Base-by-base conservation (phyloP, 1,284 basidiomycete species). In the Cryptococcus amylolentus region DNA sequence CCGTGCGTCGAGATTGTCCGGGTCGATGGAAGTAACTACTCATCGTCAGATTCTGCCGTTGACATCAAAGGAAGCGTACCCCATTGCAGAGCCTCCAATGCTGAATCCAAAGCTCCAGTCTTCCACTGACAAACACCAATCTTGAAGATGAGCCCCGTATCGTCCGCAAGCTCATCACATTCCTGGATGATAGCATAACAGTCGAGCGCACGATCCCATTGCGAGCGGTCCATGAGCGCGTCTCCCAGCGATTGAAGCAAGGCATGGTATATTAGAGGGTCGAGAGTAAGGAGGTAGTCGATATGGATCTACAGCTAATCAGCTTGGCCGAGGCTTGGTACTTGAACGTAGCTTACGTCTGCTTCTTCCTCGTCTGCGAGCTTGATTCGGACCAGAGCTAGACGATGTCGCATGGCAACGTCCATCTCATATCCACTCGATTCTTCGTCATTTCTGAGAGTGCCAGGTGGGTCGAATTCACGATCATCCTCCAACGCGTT, bases 161-260 rank as follows among this genome's bases (percentile, higher is more conserved):
- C 64, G 54, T 71, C 64, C 4, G 55, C 51, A 12, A 71, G 55
- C 54, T 81, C 83, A n/a, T 84, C 82, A 67, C 87, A 84, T 8
- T 83, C 83, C 20, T 88, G 86, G 27, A 93, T 81, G 7, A 83
- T 77, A 61, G 88, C 87, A 67, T 90, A 92, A 48, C 89, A 86
- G 1, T 84, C 83, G n/a, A 85, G 80, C 0, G 91, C 91, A 47
- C 88, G 84, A 0, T 82, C 82, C 73, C 85, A 90, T 77, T 88
- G 77, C 60, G 85, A 84, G 9, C 82, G 78, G 49, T 90, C 87
- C 69, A 88, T 88, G 69, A 88, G 88, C 0, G 88, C 88, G 60
- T 92, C 88, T 0, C 88, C 91, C 23, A 94, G 86, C 68, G 94
- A 90, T 1, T 80, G 81, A 70, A 91, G 92, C 2, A 93, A 78